Conservation (phyloP, 225 moss, liverwort and hornwort species). For the Pseudisothecium myosuroides region DNA sequence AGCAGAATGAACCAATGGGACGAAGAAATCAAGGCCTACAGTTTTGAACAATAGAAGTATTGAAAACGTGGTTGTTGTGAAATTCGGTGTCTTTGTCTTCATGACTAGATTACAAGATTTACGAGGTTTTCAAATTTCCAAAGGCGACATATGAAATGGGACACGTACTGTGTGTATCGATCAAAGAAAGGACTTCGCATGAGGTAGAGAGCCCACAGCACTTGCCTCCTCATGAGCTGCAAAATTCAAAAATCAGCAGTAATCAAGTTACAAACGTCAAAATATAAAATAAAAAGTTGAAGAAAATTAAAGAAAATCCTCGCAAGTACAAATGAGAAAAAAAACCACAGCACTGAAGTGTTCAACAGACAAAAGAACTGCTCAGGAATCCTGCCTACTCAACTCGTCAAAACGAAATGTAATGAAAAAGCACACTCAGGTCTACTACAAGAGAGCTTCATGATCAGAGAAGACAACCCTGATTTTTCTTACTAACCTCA, state of each 20-base stretch:
- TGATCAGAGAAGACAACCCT: not conserved
- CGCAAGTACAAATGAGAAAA: not conserved
- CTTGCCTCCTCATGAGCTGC: slow-evolving; percentile 74
- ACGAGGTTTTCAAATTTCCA: not conserved
- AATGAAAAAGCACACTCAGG: not conserved
- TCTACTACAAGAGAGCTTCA: not conserved
- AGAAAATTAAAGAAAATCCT: not conserved
- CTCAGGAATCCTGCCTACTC: not conserved
- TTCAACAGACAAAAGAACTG: not conserved
- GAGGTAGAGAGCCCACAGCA: slow-evolving; percentile 74
- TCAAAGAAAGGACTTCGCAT: slow-evolving; percentile 93
- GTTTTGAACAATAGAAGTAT: no score
- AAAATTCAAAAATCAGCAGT: not conserved
- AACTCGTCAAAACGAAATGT: not conserved
- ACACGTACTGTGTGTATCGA: slow-evolving; percentile 51
- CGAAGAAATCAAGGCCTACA: not conserved
- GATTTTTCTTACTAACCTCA: slow-evolving; percentile 35
- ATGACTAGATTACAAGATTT: not conserved
- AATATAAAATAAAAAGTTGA: no score
- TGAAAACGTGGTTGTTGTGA: not conserved
- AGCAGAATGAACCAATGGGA: not conserved
- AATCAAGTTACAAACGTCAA: not conserved
- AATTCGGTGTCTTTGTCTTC: not conserved
- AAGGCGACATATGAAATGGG: not conserved
- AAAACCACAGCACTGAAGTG: not conserved